A percentile compares a stretch with the other conserved stretches of the same genome.
These are phyloP conservation scores for Macrophomina phaseolina DNA, from an alignment of 2,329 filamentous ascomycete species.

Conservation along the genomic window DNA sequence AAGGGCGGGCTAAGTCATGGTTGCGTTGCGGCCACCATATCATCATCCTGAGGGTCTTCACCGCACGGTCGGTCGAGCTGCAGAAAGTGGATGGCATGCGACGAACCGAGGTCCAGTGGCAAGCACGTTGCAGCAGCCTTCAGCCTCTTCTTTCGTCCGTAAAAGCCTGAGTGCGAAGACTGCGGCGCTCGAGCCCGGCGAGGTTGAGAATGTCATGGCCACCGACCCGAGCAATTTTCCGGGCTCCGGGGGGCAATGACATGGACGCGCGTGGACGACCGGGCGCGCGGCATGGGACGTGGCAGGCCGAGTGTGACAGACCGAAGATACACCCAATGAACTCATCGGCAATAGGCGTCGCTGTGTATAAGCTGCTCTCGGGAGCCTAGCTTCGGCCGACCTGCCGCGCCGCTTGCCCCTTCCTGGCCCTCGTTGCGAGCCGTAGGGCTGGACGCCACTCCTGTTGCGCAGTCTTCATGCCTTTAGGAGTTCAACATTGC, in stretches of 20 bases:
- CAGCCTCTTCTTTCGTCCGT: conserved; percentile 13
- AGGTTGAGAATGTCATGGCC: background rate
- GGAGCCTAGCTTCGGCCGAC: conserved; percentile 9
- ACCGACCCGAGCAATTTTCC: too few species aligned
- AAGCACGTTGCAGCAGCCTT: background rate
- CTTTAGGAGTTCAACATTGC: background rate
- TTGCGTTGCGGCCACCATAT: background rate
- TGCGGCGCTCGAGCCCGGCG: background rate
- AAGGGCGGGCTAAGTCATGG: background rate
- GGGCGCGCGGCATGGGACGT: background rate
- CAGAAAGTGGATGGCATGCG: conserved; percentile 9
- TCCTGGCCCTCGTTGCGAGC: background rate
- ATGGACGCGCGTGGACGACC: background rate
- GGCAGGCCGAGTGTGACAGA: conserved; percentile 6
- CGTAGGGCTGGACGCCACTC: conserved; percentile 17
- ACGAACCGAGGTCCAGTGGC: conserved; percentile 6
- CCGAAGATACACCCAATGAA: conserved; percentile 1
- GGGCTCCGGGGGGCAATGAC: background rate
- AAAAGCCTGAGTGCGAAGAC: background rate
- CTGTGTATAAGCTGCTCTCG: conserved; percentile 7
- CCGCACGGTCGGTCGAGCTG: conserved; percentile 9
- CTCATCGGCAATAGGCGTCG: background rate
- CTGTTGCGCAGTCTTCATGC: background rate
- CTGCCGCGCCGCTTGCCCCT: conserved; percentile 1
- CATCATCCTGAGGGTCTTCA: background rate